Evolutionary conservation across 345 rosid species (phyloP), one percentile per base, ranked within the genome.

Genomic region (Dipteronia dyeriana): DNA sequence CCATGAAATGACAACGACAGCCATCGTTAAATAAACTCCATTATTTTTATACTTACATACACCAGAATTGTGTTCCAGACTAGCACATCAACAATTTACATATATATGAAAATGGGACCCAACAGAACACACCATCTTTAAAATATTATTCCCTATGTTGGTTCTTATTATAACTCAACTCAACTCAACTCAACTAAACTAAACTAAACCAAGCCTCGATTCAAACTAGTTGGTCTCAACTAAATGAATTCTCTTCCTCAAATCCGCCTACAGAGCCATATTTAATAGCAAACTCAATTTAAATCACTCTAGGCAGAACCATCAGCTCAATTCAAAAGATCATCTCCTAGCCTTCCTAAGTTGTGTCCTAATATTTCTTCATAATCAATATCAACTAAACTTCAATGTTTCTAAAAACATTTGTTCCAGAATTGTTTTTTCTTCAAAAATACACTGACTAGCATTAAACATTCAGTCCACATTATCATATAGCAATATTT

Each of bases 141-240:
- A 34, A 2, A 16, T 62, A 22, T 22, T 34, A 68, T 43, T 73
- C 57, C 60, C 47, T 25, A 23, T 41, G n/a, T 47, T 17, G 16
- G 68, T 64, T 19, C 54, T 74, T 17, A 74, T 19, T n/a, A 47
- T 29, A 73, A 73, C 67, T 73, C 68, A 16, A 8, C 38, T 34
- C 26, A 26, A 26, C 1, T 26, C 1, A 26, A 26, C 26, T 26
- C 5, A 41, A 57, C 5, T 62, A 7, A 61, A 53, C 47, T 53
- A 43, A 61, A 39, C 47, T 13, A 17, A 66, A 73, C 68, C 47
- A 73, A 61, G 53, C 17, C 53, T 34, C 38, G 6, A 34, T 34
- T 34, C 38, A 34, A 34, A 34, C 38, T 34, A 34, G 7, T 34
- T 34, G 4, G 38, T 34, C 38, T 34, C 6, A 34, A 34, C 38